Conservation (phyloP, 345 rosid species). For the Luvunga scandens region DNA sequence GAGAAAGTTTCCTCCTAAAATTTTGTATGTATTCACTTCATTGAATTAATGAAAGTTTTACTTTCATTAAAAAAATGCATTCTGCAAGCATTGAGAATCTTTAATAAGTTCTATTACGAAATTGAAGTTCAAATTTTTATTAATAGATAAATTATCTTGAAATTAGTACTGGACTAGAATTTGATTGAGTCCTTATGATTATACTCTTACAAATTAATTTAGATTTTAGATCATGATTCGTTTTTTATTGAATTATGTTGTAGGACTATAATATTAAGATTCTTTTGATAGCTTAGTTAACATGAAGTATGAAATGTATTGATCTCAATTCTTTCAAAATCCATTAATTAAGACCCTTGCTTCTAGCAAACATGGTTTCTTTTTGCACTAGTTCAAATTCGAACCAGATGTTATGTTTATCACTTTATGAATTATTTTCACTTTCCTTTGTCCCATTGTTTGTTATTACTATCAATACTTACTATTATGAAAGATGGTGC, state of each 20-base stretch:
- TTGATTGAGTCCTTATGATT: neutral
- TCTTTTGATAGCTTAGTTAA: neutral
- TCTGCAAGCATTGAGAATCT: too few species aligned
- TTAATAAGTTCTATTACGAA: too few species aligned
- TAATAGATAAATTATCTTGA: neutral
- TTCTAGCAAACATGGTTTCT: neutral
- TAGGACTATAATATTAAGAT: slow-evolving; percentile 83
- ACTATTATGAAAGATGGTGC: neutral
- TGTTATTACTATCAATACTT: neutral
- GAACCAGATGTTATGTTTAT: too few species aligned
- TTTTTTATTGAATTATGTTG: slow-evolving; percentile 12
- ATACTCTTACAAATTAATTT: neutral
- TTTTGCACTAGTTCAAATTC: too few species aligned
- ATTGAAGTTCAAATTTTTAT: neutral
- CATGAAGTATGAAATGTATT: neutral
- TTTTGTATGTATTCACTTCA: too few species aligned
- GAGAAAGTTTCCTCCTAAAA: too few species aligned
- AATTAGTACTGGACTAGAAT: neutral
- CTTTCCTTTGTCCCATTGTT: neutral
- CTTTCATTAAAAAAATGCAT: too few species aligned
- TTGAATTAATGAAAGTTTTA: too few species aligned
- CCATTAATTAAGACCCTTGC: neutral
- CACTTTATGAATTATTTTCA: neutral
- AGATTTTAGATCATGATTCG: too few species aligned
- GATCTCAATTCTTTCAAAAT: neutral